Evolutionary conservation across 2,329 filamentous ascomycete species (phyloP).

Genomic region (Neofusicoccum laricinum): DNA sequence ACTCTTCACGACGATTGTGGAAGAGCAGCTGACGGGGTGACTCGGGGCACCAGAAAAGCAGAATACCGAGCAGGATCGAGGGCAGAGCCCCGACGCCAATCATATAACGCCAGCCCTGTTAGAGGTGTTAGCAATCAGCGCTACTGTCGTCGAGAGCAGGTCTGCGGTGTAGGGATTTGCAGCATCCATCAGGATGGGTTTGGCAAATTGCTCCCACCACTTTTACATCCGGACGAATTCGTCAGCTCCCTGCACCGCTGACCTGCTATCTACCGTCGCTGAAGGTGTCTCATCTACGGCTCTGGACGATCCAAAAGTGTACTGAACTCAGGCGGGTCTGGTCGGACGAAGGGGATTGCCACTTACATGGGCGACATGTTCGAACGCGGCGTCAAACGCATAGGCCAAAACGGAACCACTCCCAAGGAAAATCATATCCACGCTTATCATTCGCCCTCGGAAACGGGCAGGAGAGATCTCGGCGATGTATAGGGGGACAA

Average conservation of each 20-base stretch:
- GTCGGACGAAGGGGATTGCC: slow-evolving; percentile 36
- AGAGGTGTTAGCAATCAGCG: slow-evolving; percentile 25
- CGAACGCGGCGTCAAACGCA: slow-evolving; percentile 32
- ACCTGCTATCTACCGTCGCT: too few species aligned
- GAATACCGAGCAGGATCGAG: slow-evolving; percentile 32
- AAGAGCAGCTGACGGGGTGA: slow-evolving; percentile 40
- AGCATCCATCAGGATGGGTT: too few species aligned
- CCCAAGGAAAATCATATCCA: slow-evolving; percentile 36
- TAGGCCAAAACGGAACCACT: slow-evolving; percentile 33
- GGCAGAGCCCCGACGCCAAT: slow-evolving; percentile 37
- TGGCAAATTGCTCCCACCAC: too few species aligned
- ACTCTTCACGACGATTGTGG: slow-evolving; percentile 32
- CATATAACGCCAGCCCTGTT: slow-evolving; percentile 34
- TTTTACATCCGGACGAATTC: slow-evolving; percentile 46
- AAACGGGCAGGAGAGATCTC: slow-evolving; percentile 27
- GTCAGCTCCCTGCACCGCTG: slow-evolving; percentile 36
- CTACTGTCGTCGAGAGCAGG: too few species aligned
- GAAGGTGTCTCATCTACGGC: too few species aligned
- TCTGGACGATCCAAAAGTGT: too few species aligned
- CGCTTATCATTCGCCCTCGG: slow-evolving; percentile 38
- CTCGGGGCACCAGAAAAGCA: slow-evolving; percentile 34
- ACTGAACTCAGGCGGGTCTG: too few species aligned
- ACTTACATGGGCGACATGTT: slow-evolving; percentile 29
- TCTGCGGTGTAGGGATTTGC: too few species aligned
- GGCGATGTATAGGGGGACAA: slow-evolving; percentile 27